These are phyloP conservation scores for Medicago lupulina DNA, from an alignment of 306 rosid genomes.

Conservation along the genomic window DNA sequence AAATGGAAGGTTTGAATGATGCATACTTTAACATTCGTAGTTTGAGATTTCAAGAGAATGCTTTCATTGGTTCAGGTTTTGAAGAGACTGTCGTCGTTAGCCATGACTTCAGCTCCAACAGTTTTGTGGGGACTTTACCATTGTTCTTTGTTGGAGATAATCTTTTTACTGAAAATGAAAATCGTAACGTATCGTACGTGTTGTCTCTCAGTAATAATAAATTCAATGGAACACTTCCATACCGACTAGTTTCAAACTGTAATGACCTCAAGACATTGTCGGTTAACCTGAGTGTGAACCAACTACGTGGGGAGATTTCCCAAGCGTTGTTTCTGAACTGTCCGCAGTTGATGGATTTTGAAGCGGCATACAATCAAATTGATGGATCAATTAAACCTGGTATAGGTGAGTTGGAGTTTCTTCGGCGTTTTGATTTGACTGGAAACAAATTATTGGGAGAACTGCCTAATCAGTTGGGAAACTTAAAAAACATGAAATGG, in stretches of 20 bases:
- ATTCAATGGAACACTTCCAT: slow-evolving; percentile 57
- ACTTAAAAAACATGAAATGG: slow-evolving; percentile 53
- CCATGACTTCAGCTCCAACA: slow-evolving; percentile 64
- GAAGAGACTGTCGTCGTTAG: slow-evolving; percentile 42
- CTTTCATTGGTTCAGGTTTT: slow-evolving; percentile 34
- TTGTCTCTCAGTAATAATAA: slow-evolving; percentile 59
- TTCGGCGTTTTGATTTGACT: slow-evolving; percentile 53
- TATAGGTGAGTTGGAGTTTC: slow-evolving; percentile 42
- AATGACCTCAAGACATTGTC: slow-evolving; percentile 51
- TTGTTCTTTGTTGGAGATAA: slow-evolving; percentile 48
- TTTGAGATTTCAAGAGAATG: slow-evolving; percentile 46
- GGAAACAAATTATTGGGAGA: slow-evolving; percentile 53
- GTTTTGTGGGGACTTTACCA: slow-evolving; percentile 51
- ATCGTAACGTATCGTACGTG: slow-evolving; percentile 48
- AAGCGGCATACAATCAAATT: slow-evolving; percentile 54
- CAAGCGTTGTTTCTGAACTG: slow-evolving; percentile 45
- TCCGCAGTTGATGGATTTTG: slow-evolving; percentile 50
- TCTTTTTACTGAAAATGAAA: slow-evolving; percentile 29
- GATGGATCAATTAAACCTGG: slow-evolving; percentile 49
- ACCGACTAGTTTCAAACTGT: slow-evolving; percentile 55
- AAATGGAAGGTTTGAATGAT: slow-evolving; percentile 39
- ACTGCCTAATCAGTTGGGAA: slow-evolving; percentile 52
- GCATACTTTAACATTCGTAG: slow-evolving; percentile 43
- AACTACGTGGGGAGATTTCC: slow-evolving; percentile 44
- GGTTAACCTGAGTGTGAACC: slow-evolving; percentile 65